Percentiles rank a stretch among this genome's conserved stretches.
Conservation (phyloP, 2,329 filamentous ascomycete species). For the Aphanoascus verrucosus region DNA sequence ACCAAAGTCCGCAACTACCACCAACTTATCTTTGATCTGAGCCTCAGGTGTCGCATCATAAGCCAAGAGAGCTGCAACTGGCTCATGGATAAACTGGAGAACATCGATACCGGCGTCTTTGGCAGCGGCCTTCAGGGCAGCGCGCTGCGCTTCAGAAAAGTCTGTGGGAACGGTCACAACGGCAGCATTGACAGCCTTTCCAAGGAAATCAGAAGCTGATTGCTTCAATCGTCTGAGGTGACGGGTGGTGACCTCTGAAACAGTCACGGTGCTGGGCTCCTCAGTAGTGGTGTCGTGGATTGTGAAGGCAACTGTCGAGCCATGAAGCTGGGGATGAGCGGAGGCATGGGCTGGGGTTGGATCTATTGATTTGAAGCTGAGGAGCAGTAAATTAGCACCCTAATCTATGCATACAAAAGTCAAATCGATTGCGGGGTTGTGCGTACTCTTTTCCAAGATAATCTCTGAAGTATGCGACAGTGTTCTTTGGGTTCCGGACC, state of each 20-base stretch:
- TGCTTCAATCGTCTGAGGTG: conserved; percentile 71
- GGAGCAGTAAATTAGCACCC: not conserved
- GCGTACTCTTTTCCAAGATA: conserved; percentile 84
- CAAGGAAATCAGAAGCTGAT: conserved; percentile 83
- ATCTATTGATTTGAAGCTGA: conserved; percentile 83
- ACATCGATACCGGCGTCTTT: conserved; percentile 75
- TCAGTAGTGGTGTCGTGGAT: conserved; percentile 64
- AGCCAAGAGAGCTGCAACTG: conserved; percentile 75
- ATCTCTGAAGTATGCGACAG: conserved; percentile 89
- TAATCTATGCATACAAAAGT: not conserved
- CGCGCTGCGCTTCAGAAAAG: conserved; percentile 77
- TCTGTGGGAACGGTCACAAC: conserved; percentile 92
- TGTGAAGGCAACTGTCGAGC: conserved; percentile 65
- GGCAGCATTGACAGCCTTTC: conserved; percentile 86
- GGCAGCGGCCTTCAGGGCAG: conserved; percentile 65
- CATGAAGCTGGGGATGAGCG: conserved; percentile 70
- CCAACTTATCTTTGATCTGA: conserved; percentile 67
- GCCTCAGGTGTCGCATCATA: conserved; percentile 79
- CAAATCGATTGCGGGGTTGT: not conserved
- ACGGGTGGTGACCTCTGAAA: conserved; percentile 72
- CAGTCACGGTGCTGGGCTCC: conserved; percentile 57
- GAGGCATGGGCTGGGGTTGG: conserved; percentile 89
- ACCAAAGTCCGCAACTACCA: conserved; percentile 86
- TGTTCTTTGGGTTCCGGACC: conserved; percentile 84
- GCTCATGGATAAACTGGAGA: conserved; percentile 86